Percentiles rank a stretch among this genome's conserved stretches.
phyloP scores from a whole-genome alignment of 768 basidiomycete species.

The Suillus fuscotomentosus region DNA sequence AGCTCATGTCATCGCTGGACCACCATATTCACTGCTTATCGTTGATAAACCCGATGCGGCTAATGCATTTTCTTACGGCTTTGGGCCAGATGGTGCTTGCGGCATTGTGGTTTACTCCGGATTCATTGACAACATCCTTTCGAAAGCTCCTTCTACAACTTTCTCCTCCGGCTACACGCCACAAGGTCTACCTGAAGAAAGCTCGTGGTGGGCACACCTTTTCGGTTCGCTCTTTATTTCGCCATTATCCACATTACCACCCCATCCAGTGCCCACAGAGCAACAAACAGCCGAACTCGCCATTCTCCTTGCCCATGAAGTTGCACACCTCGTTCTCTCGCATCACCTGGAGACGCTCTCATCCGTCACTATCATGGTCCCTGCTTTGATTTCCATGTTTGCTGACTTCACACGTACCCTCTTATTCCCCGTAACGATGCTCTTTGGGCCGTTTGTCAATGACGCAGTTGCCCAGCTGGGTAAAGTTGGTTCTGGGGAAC shows the following conservation, averaged over 20 bases:
- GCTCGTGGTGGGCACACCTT: constrained; percentile 47
- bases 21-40: constrained; percentile 89
- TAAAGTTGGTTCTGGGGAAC: constrained; percentile 72
- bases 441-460: constrained; percentile 93
- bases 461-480: constrained; percentile 86
- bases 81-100: constrained; percentile 87
- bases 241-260: constrained; percentile 26
- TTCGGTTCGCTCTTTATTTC: constrained; percentile 44
- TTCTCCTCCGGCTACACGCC: constrained; percentile 23
- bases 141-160: constrained; percentile 32
- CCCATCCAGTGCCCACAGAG: constrained; percentile 59
- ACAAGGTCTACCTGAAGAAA: constrained; percentile 15
- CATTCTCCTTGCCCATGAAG: constrained; percentile 89
- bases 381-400: constrained; percentile 72
- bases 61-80: constrained; percentile 96
- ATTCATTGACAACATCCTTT: constrained; percentile 83
- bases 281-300: constrained; percentile 90
- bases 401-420: constrained; percentile 76
- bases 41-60: constrained; percentile 79
- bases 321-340: constrained; percentile 86
- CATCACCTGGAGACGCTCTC: constrained; percentile 94
- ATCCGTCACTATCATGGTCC: constrained; percentile 77
- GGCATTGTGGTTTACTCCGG: constrained; percentile 95
- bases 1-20: constrained; percentile 66
- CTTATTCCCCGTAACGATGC: constrained; percentile 85